Evolutionary conservation across 805 yeast species (phyloP), one percentile per base, ranked within the genome.

Genomic region (Dipodascus geniculatus): DNA sequence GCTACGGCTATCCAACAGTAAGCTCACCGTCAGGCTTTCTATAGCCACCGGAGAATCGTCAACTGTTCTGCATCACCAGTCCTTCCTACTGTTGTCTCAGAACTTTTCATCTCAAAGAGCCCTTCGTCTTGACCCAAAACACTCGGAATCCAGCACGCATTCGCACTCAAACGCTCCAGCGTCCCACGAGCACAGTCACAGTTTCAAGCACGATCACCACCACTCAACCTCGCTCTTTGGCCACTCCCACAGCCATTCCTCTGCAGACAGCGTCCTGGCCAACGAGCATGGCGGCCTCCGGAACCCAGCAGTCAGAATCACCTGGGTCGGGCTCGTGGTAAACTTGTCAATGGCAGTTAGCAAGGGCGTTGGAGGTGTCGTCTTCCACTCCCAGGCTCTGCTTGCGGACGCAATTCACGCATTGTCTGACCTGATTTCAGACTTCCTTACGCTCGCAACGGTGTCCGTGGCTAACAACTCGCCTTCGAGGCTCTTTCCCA

Each of bases 351-450:
- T 93, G 83, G 97, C 96, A 0, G 72, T 79, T 1, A 83, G 91
- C 33, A 93, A 93, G 67, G 90, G 89, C 24, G 68, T 81, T 22
- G 98, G 98, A 31, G 99, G 99, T 4, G 74, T 87, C n/a, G 81
- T 81, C 42, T 93, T 93, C 77, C 96, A 93, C 67, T 93, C 99
- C 0, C 96, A 90, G 66, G 91, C 97, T 1, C 76, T 93, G 54
- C 67, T 90, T 50, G 99, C 99, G 0, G 99, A 93, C 68, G 90
- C 97, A 0, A 83, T 89, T 24, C 99, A 93, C 70, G 91, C 98
- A 0, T 75, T 87, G 20, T 83, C 95, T 49, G 99, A 93, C 68
- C 74, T 91, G 71, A 78, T 93, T 16, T 86, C 96, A 6, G 99
- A 93, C 68, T 78, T 91, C 48, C 71, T 93, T 58, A 93, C 99